Evolutionary conservation across 2,329 filamentous ascomycete species (phyloP), one percentile per base, ranked within the genome.

Genomic region (Salinomyces thailandicus): DNA sequence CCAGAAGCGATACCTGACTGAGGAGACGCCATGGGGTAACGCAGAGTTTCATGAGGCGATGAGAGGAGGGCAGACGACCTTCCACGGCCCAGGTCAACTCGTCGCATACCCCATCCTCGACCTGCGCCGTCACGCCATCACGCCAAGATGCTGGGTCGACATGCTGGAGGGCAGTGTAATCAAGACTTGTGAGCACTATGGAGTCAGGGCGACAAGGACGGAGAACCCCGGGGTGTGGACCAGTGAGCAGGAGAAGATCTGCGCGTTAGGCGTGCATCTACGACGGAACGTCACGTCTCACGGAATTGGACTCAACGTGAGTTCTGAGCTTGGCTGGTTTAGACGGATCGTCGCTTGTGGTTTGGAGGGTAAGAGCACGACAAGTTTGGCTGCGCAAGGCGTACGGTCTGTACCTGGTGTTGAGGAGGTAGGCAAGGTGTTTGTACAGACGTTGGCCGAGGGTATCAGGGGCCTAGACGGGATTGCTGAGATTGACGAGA

Each of bases 41-140:
- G 81, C 80, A 3, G 66, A 73, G n/a, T 75, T 91, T 49, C 61
- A 75, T 29, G 71, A 78, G 50, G 81, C 84, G 11, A 72, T 77
- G n/a, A 78, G 91, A 37, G 91, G 91, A 43, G 91, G 91, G 0
- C 77, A 93, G 47, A 87, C 85, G 0, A 96, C 91, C 2, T 96
- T 94, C 64, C 91, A 98, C 58, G 91, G 89, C 0, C 91, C 89
- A 0, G 89, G 89, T 0, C 91, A 98, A 59, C 64, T 93, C 33
- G 83, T 95, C 22, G 76, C 87, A n/a, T 98, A 93, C 67, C 85
- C 89, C 3, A 75, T 95, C 34, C 59, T 93, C n/a, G 85, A 94
- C 58, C 71, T 96, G 38, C 75, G 75, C 37, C 69, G 73, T 8
- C 73, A 85, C 46, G 62, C 64, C 0, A 65, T 91, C 14, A 78